phyloP scores from a whole-genome alignment of 768 basidiomycete species.

The Lactarius hengduanensis region DNA sequence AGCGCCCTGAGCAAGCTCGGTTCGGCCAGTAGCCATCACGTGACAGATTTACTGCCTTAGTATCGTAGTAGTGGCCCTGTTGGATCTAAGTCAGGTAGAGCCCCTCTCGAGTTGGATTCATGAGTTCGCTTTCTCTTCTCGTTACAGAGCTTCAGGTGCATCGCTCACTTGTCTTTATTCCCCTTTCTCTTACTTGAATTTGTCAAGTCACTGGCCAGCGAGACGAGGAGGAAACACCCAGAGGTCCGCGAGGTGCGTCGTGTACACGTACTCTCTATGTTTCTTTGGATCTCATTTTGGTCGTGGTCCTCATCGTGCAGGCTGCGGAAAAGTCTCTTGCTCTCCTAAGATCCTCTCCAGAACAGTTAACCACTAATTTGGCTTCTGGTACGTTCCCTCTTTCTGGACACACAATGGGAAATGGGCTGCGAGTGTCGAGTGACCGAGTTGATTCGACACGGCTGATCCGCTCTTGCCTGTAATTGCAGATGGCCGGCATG shows the following conservation, averaged over 20 bases:
- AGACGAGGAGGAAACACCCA: constrained; percentile 85
- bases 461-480: background rate
- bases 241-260: constrained; percentile 85
- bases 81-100: no score
- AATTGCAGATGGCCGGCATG: constrained; percentile 66
- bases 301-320: constrained; percentile 35
- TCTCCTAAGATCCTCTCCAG: constrained; percentile 78
- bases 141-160: constrained; percentile 72
- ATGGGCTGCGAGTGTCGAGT: background rate
- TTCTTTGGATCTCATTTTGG: background rate
- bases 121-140: constrained; percentile 69
- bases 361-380: constrained; percentile 68
- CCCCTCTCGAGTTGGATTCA: constrained; percentile 30
- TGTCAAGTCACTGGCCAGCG: constrained; percentile 77
- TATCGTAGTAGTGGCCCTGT: no score
- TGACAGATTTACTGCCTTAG: no score
- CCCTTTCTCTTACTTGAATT: constrained; percentile 8
- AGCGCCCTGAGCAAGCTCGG: no score
- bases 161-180: constrained; percentile 11
- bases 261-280: background rate
- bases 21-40: no score
- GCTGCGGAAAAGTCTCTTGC: constrained; percentile 87
- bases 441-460: background rate
- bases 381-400: constrained; percentile 55
- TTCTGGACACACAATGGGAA: background rate